Evolutionary conservation across 1,284 basidiomycete species (phyloP).

Genomic region (Ustilago lituana): DNA sequence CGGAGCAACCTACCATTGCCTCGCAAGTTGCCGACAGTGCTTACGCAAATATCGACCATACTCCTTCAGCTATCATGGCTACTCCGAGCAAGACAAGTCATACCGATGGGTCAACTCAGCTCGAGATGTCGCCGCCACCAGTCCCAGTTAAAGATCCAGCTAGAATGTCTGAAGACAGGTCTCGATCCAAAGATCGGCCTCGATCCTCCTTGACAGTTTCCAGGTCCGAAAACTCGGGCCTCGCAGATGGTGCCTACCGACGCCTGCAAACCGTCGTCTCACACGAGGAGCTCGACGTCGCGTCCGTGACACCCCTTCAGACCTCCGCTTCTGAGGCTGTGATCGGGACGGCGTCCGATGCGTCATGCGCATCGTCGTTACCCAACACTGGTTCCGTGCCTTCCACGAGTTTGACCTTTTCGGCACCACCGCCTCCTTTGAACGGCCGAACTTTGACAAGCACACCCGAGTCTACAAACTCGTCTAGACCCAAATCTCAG

Average conservation of each 20-base stretch:
- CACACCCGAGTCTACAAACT: constrained; percentile 18
- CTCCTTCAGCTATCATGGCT: neutral
- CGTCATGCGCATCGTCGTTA: neutral
- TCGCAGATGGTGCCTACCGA: constrained; percentile 18
- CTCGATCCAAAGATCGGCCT: constrained; percentile 6
- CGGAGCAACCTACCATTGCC: constrained; percentile 3
- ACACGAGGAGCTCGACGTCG: constrained; percentile 36
- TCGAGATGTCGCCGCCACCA: constrained; percentile 16
- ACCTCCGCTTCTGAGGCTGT: constrained; percentile 17
- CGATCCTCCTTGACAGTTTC: constrained; percentile 11
- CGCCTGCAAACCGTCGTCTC: constrained; percentile 45
- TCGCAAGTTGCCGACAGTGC: constrained; percentile 1
- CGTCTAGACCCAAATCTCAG: constrained; percentile 31
- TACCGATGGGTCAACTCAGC: neutral
- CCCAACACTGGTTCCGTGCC: constrained; percentile 6
- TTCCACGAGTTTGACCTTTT: neutral
- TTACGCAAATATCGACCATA: neutral
- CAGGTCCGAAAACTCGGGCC: constrained; percentile 20
- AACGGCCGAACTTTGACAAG: constrained; percentile 24
- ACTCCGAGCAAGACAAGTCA: neutral
- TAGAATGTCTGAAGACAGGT: constrained; percentile 22
- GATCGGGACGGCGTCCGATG: neutral
- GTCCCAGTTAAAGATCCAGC: constrained; percentile 39
- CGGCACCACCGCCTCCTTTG: constrained; percentile 6
- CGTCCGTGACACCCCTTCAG: constrained; percentile 1